These are phyloP conservation scores for Paulownia fortunei DNA, from an alignment of 257 asterid species.

Conservation along the genomic window DNA sequence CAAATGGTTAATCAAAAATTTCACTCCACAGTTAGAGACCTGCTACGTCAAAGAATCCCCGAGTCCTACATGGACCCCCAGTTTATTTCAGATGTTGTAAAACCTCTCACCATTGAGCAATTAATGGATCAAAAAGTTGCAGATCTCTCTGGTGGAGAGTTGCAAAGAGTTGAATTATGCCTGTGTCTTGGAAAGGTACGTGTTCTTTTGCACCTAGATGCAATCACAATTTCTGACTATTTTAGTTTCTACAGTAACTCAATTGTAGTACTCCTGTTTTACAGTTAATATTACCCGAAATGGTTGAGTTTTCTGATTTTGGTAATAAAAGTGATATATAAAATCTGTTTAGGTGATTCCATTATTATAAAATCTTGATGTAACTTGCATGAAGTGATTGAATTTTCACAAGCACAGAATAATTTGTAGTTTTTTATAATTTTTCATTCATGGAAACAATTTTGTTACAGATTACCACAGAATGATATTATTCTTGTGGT, in stretches of 20 bases:
- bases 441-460: neutral
- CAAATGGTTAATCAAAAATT: neutral
- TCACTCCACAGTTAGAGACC: neutral
- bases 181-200: conserved; percentile 10
- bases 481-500: neutral
- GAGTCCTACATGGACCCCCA: conserved; percentile 2
- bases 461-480: neutral
- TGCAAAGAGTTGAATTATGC: conserved; percentile 1
- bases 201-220: neutral
- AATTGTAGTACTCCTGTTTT: too few relatives aligned
- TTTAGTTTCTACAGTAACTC: too few relatives aligned
- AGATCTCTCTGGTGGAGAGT: conserved; percentile 24
- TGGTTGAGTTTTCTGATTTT: too few relatives aligned
- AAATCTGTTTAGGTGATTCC: too few relatives aligned
- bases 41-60: neutral
- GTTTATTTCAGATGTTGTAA: conserved; percentile 11
- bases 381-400: too few relatives aligned
- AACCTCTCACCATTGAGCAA: conserved; percentile 5
- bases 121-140: conserved; percentile 9
- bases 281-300: too few relatives aligned
- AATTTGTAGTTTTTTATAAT: too few relatives aligned
- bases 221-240: too few relatives aligned
- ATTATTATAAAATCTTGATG: too few relatives aligned
- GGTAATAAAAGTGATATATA: too few relatives aligned
- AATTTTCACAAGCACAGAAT: too few relatives aligned